Conservation (phyloP, 2,329 filamentous ascomycete species). For the Aspergillus alliaceus region DNA sequence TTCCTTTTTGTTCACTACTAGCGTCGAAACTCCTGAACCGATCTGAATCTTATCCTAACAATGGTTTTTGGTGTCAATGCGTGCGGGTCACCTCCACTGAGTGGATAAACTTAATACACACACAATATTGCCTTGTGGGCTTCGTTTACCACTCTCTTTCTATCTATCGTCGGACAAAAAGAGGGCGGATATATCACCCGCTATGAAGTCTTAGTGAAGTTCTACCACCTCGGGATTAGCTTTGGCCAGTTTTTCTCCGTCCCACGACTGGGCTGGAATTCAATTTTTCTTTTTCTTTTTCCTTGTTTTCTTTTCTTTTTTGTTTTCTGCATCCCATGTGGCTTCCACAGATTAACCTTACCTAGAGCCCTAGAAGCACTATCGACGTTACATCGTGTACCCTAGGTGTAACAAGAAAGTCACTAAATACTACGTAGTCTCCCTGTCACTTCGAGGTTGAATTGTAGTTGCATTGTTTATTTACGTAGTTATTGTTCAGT, state of each 20-base stretch:
- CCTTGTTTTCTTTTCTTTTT: background rate
- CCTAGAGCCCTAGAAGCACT: no score
- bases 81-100: background rate
- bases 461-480: no score
- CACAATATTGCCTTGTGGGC: background rate
- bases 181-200: background rate
- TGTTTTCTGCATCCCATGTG: background rate
- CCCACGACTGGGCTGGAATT: no score
- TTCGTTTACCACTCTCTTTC: background rate
- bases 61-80: background rate
- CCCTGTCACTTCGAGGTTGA: no score
- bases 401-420: no score
- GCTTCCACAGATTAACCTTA: background rate
- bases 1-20: background rate
- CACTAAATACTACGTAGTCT: no score
- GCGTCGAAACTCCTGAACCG: background rate
- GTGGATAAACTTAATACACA: constrained; percentile 1
- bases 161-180: background rate
- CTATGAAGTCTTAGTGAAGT: background rate
- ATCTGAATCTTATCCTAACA: background rate
- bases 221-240: no score
- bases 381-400: no score
- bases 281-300: background rate
- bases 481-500: no score
- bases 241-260: no score